A percentile compares a stretch with the other conserved stretches of the same genome.
These are phyloP conservation scores for Phytopythium chamaehyphon DNA, from an alignment of 352 stramenopile species.

Conservation along the genomic window DNA sequence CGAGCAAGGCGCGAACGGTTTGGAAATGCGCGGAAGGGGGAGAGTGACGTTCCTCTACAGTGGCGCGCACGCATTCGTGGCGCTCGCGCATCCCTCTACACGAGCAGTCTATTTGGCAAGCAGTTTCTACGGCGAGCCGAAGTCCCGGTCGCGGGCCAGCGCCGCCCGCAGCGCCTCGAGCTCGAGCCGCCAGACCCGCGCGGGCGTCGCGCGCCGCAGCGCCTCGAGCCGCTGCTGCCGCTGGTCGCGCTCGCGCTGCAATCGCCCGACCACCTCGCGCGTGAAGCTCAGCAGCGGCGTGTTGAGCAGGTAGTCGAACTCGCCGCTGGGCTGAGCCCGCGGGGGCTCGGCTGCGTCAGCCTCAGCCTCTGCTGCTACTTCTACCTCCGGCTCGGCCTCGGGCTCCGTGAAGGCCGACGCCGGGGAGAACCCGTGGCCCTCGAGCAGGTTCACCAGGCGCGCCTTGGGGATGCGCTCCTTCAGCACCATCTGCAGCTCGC, in stretches of 20 bases:
- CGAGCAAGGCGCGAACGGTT: neutral
- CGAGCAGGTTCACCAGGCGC: constrained; percentile 47
- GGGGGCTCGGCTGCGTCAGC: constrained; percentile 23
- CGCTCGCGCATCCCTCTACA: constrained; percentile 25
- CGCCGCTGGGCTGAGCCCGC: constrained; percentile 32
- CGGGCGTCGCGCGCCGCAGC: constrained; percentile 80
- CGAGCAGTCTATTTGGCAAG: too few relatives aligned
- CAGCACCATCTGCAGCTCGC: constrained; percentile 89
- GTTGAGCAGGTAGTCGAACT: constrained; percentile 98
- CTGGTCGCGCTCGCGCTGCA: constrained; percentile 88
- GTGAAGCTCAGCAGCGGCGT: constrained; percentile 99
- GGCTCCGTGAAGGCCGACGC: constrained; percentile 39
- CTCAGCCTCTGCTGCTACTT: too few relatives aligned
- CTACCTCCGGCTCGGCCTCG: constrained; percentile 2
- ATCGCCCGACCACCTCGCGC: constrained; percentile 91
- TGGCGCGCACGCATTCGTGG: too few relatives aligned
- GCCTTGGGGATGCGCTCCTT: constrained; percentile 65
- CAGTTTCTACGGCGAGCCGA: too few relatives aligned
- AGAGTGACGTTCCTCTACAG: constrained; percentile 36
- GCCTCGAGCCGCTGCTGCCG: constrained; percentile 88
- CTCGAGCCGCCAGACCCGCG: constrained; percentile 86
- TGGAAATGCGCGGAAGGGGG: constrained; percentile 7
- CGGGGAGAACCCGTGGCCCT: constrained; percentile 39
- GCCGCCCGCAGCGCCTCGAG: constrained; percentile 47
- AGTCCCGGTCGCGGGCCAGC: constrained; percentile 70